Evolutionary conservation across 1,284 basidiomycete species (phyloP), one percentile per base, ranked within the genome.

Genomic region (Sporisorium scitamineum): DNA sequence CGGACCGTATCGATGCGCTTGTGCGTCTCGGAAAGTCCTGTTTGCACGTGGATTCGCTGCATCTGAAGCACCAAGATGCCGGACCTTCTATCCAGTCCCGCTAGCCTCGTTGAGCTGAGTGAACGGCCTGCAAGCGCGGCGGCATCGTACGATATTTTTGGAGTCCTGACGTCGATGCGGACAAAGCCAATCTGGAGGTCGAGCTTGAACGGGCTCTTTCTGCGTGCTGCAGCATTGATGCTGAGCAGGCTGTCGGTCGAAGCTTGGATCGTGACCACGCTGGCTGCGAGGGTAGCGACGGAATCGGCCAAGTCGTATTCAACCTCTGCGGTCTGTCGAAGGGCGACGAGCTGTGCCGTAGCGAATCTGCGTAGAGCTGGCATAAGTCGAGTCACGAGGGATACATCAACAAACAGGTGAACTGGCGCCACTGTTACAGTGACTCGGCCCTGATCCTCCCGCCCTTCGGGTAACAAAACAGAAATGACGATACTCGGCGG

Each of bases 341-440:
- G 48, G 22, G 54, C 55, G 13, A 55, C 54, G 16, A 68, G 22
- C 44, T 68, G 57, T n/a, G 67, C 50, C 18, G 59, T 39, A n/a
- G 63, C 62, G 37, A 59, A 58, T 51, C 59, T 61, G 47, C 62
- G 69, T 50, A 75, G 32, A 47, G 67, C 62, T 14, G 76, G 80
- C 47, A 74, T 58, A 9, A 74, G 42, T 8, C 80, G 58, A 22
- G 76, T 72, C 9, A 63, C 63, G 7, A 78, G 51, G 3, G 80
- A 80, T 8, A 70, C 41, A 41, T 82, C 80, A 8, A 73, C 50
- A 39, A 82, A 80, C 18, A 72, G 31, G 45, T 82, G 80, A 0
- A 80, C 45, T 2, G 79, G 77, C 11, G 71, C 74, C 0, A 79
- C 39, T 4, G 24, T 24, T 9, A 41, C 65, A 2, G 18, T 41